Base-by-base conservation (phyloP, 169 alveolate species). In the Eimeria tenella region DNA sequence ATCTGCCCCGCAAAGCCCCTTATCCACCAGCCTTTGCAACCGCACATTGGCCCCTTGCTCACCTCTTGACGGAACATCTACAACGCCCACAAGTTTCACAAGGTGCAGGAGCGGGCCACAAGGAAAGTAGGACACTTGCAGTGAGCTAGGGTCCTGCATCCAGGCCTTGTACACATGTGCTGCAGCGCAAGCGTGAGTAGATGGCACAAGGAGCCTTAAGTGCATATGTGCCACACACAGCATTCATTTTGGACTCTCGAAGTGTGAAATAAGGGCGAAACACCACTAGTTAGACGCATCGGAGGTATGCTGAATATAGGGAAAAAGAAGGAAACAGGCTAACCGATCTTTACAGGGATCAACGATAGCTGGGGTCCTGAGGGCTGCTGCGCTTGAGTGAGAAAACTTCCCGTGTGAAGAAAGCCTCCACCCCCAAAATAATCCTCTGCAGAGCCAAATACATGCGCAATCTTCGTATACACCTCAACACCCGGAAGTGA, bases 111-210 rank as follows among this genome's bases (percentile, higher is more conserved):
- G 86, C 49, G 86, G 86, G 68, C 86, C 86, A 49, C 63, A 77
- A 19, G 86, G 86, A 31, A 77, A 77, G 68, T 6, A 53, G 19
- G 86, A 77, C 17, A 77, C 65, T 53, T 77, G 86, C 50, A 77
- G 68, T 42, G 86, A 77, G 86, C 86, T 77, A 49, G 86, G 68
- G 68, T 77, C 86, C 68, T 77, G 86, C 86, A 77, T 77, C 86
- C 86, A 77, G 60, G 86, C 86, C 49, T 52, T 77, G 86, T 50
- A 77, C 50, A 77, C 86, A 52, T 77, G 86, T 19, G 86, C 86
- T 77, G 86, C 86, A 77, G 31, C 65, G 19, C 52, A 53, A 17
- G 5, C 31, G 21, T 55, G n/a, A 25, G 49, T 10, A 31, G 42
- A 31, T 31, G 42, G 42, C 42, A 31, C 2, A 31, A 31, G 42